Base-by-base conservation (phyloP, 176 grass and related monocot genomes). In the Alloteropsis semialata region DNA sequence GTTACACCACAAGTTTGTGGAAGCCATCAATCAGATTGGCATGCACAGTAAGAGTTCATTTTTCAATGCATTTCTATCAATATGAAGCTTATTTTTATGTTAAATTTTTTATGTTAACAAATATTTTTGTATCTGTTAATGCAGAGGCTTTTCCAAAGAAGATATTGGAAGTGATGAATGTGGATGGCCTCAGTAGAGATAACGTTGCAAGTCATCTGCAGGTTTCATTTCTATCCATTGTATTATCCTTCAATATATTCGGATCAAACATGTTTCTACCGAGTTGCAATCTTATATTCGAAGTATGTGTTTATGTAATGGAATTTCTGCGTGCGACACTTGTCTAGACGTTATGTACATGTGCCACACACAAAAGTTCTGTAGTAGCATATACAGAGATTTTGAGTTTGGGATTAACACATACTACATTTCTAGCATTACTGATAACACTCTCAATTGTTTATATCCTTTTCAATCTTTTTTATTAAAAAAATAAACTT, bases 121-220 rank as follows among this genome's bases (percentile, higher is more conserved):
- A 19, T 24, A 0, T 51, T 59, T 59, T 65, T 65, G 10, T 58
- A 72, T 5, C 12, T 89, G 58, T 54, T 34, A 60, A 77, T 80
- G 64, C 54, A 97, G 95, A 15, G 37, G 92, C 88, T 46, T 88
- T 81, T 69, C 95, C 92, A 16, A 97, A 87, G 43, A 91, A 80
- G 49, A 94, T 97, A 83, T 17, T 91, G 1, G 77, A 91, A 30
- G 69, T 81, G 60, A 97, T 97, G 95, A 87, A 85, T 53, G 81
- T 91, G 5, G 65, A 87, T 3, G 46, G 88, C 22, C 67, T 97
- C 22, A 94, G 58, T 5, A 89, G 92, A 84, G 86, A 92, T 36
- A 78, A 85, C 65, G 53, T 94, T 10, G 88, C 90, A 9, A 97
- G 92, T 39, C 95, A 97, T 83, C 63, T 97, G 0, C 95, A 97